phyloP scores from a whole-genome alignment of 2,329 filamentous ascomycete species.

The Sporothrix globosa region DNA sequence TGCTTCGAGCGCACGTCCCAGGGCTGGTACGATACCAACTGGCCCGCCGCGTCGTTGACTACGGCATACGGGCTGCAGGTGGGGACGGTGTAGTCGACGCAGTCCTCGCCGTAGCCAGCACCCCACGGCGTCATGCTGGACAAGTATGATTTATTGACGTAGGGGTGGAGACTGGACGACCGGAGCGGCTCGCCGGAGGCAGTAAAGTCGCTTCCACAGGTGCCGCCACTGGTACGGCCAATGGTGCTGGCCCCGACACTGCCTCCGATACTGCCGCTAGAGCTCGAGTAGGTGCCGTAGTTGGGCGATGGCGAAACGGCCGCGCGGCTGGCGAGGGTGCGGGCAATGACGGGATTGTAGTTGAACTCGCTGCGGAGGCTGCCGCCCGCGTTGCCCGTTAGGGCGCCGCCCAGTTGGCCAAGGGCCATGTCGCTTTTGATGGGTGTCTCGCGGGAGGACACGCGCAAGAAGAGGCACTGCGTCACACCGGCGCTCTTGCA shows the following conservation, averaged over 20 bases:
- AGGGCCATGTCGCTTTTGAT: constrained; percentile 19
- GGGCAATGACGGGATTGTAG: constrained; percentile 27
- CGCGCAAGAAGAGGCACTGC: constrained; percentile 78
- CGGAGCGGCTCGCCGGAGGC: not conserved
- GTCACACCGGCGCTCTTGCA: constrained; percentile 75
- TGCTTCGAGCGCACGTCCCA: constrained; percentile 17
- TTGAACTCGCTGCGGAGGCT: constrained; percentile 26
- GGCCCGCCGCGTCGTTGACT: not conserved
- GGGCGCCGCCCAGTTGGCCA: not conserved
- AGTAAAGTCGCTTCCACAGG: not conserved
- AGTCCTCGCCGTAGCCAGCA: constrained; percentile 20
- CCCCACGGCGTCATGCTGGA: constrained; percentile 24
- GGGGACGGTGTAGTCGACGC: constrained; percentile 23
- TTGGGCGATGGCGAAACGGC: not conserved
- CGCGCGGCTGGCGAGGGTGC: constrained; percentile 25
- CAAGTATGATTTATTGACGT: constrained; percentile 27
- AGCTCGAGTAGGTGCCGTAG: not conserved
- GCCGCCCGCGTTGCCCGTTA: not conserved
- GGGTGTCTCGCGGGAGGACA: constrained; percentile 30
- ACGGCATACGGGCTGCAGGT: constrained; percentile 22
- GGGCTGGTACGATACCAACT: constrained; percentile 17
- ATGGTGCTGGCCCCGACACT: no score
- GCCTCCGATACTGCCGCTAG: not conserved
- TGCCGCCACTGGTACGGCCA: no score
- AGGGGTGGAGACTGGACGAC: constrained; percentile 20